Evolutionary conservation across 257 asterid species (phyloP).

Genomic region (Solanum etuberosum): DNA sequence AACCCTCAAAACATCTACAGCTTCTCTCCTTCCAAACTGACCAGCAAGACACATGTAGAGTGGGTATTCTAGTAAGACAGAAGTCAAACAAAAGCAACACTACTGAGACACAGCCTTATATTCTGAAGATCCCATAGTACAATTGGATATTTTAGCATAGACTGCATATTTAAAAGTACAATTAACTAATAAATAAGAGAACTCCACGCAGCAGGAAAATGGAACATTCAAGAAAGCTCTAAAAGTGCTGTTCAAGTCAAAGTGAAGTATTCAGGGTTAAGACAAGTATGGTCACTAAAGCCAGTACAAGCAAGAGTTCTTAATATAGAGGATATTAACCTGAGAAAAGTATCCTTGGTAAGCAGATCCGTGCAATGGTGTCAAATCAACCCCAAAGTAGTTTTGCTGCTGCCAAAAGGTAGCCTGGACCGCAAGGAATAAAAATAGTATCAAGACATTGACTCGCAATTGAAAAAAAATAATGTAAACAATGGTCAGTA

Average conservation of each 20-base stretch:
- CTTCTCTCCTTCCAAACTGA: neutral
- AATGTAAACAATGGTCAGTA: neutral
- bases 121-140: neutral
- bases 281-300: neutral
- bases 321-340: constrained; percentile 28
- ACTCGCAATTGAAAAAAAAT: neutral
- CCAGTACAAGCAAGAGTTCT: neutral
- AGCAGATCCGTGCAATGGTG: constrained; percentile 82
- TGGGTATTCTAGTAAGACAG: neutral
- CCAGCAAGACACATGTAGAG: neutral
- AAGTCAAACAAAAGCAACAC: neutral
- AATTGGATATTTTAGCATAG: neutral
- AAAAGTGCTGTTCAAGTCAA: neutral
- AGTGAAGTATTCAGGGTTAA: neutral
- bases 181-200: neutral
- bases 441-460: constrained; percentile 4
- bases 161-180: neutral
- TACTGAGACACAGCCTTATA: neutral
- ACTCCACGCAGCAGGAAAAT: neutral
- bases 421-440: constrained; percentile 47
- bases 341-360: constrained; percentile 97
- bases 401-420: constrained; percentile 98
- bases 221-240: neutral
- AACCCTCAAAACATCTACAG: neutral
- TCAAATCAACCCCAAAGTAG: constrained; percentile 87